Percentiles rank a stretch among this genome's conserved stretches.
phyloP scores from a whole-genome alignment of 441 rosid genomes.

The Populus hybrid region DNA sequence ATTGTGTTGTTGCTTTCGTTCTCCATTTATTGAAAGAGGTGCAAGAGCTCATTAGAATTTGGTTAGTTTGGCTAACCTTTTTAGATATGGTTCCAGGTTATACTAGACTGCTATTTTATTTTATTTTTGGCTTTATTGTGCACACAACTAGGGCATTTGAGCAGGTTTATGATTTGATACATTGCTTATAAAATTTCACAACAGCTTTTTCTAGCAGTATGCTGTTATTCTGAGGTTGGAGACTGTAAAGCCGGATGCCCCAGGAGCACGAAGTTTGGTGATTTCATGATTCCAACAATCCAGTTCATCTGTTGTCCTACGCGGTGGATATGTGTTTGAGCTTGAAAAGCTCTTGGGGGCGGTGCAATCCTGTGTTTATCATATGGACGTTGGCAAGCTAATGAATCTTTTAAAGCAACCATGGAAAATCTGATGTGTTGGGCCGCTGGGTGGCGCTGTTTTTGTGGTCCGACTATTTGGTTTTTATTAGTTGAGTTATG shows the following conservation, averaged over 20 bases:
- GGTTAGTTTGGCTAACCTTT: neutral
- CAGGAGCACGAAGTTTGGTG: neutral
- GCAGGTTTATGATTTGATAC: neutral
- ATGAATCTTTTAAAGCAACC: conserved; percentile 6
- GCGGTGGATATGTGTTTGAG: neutral
- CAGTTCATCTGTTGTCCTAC: too few relatives aligned
- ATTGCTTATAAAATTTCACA: neutral
- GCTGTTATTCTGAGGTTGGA: neutral
- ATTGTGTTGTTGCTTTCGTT: neutral
- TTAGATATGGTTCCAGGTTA: neutral
- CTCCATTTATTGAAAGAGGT: neutral
- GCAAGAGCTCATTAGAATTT: conserved; percentile 1
- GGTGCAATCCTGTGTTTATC: too few relatives aligned
- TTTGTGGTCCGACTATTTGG: conserved; percentile 4
- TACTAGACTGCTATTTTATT: neutral
- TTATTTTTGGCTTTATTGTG: neutral
- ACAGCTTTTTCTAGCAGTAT: neutral
- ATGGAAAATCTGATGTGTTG: neutral
- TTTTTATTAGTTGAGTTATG: conserved; percentile 1
- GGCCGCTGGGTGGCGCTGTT: neutral
- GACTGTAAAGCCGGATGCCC: neutral
- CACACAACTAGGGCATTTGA: conserved; percentile 1
- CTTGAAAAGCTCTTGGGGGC: neutral
- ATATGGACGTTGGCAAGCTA: neutral
- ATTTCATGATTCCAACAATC: neutral